Percentiles rank a stretch among this genome's conserved stretches.
Conservation (phyloP, 2,329 filamentous ascomycete species). For the Xylariales sp. region DNA sequence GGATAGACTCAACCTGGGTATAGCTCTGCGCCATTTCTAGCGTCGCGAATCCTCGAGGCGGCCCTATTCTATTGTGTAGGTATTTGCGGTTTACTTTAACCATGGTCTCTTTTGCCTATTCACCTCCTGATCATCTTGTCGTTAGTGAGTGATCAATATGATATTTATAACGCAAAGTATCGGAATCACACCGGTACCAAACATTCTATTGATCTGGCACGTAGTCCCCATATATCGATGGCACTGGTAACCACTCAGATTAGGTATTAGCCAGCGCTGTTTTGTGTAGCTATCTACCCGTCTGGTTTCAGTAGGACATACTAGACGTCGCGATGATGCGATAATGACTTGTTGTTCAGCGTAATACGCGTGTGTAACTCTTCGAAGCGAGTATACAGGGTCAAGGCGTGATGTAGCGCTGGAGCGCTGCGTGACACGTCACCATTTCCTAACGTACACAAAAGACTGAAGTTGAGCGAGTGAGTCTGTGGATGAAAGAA, state of each 20-base stretch:
- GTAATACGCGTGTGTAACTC: not conserved
- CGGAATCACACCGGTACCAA: conserved; percentile 6
- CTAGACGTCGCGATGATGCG: not conserved
- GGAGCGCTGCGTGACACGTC: conserved; percentile 2
- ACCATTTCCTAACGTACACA: conserved; percentile 1
- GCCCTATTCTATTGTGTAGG: not conserved
- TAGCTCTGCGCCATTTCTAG: not conserved
- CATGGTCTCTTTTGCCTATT: not conserved
- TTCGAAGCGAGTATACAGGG: not conserved
- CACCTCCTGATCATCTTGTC: conserved; percentile 5
- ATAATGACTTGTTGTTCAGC: not conserved
- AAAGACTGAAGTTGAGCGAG: conserved; percentile 13
- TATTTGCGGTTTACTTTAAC: not conserved
- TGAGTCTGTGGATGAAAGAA: conserved; percentile 14
- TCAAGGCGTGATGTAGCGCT: conserved; percentile 9
- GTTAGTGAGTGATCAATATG: conserved; percentile 8
- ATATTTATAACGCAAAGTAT: conserved; percentile 7
- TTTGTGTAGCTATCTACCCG: conserved; percentile 23
- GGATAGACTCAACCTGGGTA: not conserved
- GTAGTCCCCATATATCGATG: conserved; percentile 14
- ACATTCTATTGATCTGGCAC: conserved; percentile 13
- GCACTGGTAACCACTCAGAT: conserved; percentile 13
- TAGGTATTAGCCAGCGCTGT: not conserved
- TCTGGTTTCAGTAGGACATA: conserved; percentile 3
- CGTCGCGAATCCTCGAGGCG: not conserved